These are phyloP conservation scores for Carallia brachiata DNA, from an alignment of 345 rosid genomes.

Conservation along the genomic window DNA sequence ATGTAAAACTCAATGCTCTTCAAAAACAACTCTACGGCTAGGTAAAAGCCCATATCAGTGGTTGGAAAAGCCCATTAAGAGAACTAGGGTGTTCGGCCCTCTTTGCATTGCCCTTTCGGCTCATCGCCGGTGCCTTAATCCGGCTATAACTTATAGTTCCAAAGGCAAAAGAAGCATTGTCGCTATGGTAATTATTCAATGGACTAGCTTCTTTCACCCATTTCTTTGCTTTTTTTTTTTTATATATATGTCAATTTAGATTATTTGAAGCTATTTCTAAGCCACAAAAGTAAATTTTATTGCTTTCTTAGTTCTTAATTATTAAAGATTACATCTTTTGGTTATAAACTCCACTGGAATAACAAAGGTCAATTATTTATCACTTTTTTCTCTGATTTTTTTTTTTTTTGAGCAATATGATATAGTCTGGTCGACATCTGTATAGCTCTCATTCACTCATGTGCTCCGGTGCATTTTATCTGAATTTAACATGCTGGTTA, in stretches of 20 bases:
- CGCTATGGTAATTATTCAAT: constrained; percentile 51
- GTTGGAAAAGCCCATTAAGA: background rate
- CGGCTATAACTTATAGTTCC: constrained; percentile 44
- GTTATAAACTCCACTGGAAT: constrained; percentile 88
- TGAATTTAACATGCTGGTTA: too few relatives aligned
- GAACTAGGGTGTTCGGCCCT: background rate
- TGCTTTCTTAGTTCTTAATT: too few relatives aligned
- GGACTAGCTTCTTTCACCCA: constrained; percentile 1
- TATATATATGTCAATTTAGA: background rate
- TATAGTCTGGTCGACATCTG: too few relatives aligned
- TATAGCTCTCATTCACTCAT: too few relatives aligned
- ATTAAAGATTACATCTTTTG: too few relatives aligned
- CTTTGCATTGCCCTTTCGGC: background rate
- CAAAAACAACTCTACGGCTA: too few relatives aligned
- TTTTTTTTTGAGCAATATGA: too few relatives aligned
- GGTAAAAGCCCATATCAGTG: background rate
- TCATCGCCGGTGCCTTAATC: constrained; percentile 31
- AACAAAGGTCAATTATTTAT: constrained; percentile 49
- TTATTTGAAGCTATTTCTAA: too few relatives aligned
- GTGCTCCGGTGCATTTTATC: too few relatives aligned
- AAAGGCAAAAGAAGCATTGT: constrained; percentile 66
- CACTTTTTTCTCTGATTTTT: too few relatives aligned
- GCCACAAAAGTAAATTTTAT: too few relatives aligned
- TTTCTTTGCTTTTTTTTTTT: background rate
- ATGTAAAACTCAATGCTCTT: too few relatives aligned